A percentile compares a stretch with the other conserved stretches of the same genome.
These are phyloP conservation scores for Nakazawaea ernobii DNA, from an alignment of 805 yeast genomes.

Conservation along the genomic window DNA sequence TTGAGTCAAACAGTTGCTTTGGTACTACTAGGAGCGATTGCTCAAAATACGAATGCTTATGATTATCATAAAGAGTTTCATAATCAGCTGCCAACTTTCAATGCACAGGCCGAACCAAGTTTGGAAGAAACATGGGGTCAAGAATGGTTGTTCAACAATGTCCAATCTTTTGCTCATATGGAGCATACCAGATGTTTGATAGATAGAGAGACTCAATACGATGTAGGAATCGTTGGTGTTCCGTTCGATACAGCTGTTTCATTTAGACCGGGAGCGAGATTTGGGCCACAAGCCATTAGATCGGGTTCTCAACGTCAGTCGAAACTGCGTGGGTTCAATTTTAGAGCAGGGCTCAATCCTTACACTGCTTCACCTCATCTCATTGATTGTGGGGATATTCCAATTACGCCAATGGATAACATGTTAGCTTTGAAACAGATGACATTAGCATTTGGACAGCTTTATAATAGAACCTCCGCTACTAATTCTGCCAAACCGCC, in stretches of 20 bases:
- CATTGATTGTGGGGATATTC: conserved; percentile 54
- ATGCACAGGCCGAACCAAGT: conserved; percentile 22
- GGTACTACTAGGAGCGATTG: conserved; percentile 7
- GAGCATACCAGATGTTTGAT: conserved; percentile 54
- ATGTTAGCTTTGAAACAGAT: conserved; percentile 46
- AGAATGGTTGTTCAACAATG: conserved; percentile 67
- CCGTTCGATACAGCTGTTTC: conserved; percentile 83
- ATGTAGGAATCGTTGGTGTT: conserved; percentile 70
- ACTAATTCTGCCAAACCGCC: conserved; percentile 38
- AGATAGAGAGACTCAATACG: conserved; percentile 43
- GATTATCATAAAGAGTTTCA: conserved; percentile 5
- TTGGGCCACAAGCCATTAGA: conserved; percentile 73
- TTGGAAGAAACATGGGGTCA: conserved; percentile 66
- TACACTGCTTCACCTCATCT: conserved; percentile 43
- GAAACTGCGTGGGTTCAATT: conserved; percentile 62
- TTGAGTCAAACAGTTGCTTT: conserved; percentile 9
- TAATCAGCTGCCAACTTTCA: conserved; percentile 4
- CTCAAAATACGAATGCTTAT: conserved; percentile 1
- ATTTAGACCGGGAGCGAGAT: conserved; percentile 76
- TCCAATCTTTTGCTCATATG: conserved; percentile 71
- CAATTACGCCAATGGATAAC: conserved; percentile 57
- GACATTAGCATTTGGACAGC: conserved; percentile 50
- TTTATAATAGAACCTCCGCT: conserved; percentile 31
- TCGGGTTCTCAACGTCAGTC: conserved; percentile 69
- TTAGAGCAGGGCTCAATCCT: conserved; percentile 46